phyloP scores from a whole-genome alignment of 1,284 basidiomycete genomes.

The Ustilago bromivora region DNA sequence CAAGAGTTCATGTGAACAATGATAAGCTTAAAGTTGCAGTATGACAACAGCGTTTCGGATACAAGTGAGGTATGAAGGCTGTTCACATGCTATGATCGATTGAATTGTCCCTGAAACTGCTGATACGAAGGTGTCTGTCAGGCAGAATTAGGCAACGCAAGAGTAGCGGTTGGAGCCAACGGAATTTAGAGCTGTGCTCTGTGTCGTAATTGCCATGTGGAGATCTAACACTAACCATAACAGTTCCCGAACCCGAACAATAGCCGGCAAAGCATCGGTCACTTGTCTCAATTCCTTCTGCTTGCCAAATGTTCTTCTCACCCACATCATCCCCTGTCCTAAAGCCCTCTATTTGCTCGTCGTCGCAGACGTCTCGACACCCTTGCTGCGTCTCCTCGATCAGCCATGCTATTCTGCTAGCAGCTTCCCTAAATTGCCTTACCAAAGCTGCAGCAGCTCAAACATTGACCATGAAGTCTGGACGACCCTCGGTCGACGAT shows the following conservation, averaged over 20 bases:
- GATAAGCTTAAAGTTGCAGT: too few relatives aligned
- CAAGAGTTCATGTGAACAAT: too few relatives aligned
- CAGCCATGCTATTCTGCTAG: background rate
- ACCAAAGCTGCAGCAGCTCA: background rate
- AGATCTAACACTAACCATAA: background rate
- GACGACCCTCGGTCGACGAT: constrained; percentile 20
- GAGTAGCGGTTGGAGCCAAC: background rate
- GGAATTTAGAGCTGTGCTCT: background rate
- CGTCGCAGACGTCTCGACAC: background rate
- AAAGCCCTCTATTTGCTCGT: background rate
- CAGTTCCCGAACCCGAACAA: background rate
- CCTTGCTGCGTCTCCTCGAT: background rate
- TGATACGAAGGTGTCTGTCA: background rate
- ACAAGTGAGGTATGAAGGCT: too few relatives aligned
- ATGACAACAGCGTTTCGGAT: too few relatives aligned
- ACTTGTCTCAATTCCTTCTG: background rate
- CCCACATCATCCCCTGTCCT: background rate
- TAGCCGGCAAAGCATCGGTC: background rate
- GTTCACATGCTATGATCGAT: too few relatives aligned
- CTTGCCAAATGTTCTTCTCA: background rate
- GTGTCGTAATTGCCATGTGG: background rate
- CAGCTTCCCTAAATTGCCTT: background rate
- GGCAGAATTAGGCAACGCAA: background rate
- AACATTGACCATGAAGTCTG: constrained; percentile 23
- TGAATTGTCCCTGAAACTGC: background rate